Percentiles rank a stretch among this genome's conserved stretches.
phyloP scores from a whole-genome alignment of 306 rosid species.

The Heteromeles arbutifolia region DNA sequence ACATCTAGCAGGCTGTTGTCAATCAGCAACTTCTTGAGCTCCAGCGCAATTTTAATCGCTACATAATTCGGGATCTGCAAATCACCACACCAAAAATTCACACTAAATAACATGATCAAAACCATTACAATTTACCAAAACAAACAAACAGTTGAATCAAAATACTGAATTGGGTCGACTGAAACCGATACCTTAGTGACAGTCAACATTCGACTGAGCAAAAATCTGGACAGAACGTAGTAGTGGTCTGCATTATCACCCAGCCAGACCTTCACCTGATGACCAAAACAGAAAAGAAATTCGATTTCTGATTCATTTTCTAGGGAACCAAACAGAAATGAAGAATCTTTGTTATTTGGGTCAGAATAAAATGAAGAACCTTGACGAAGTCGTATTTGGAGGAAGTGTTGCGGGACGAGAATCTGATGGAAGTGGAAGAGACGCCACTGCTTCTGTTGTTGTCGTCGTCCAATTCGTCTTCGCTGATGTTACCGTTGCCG shows the following conservation, averaged over 20 bases:
- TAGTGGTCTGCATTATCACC: constrained; percentile 96
- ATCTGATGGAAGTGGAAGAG: constrained; percentile 42
- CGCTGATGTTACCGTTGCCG: constrained; percentile 17
- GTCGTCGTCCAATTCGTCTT: constrained; percentile 35
- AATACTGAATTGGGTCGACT: background rate
- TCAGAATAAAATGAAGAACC: constrained; percentile 24
- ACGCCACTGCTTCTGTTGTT: background rate
- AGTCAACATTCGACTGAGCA: constrained; percentile 85
- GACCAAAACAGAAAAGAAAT: background rate
- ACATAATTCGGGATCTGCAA: constrained; percentile 91
- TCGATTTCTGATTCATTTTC: background rate
- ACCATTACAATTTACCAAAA: background rate
- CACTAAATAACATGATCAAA: background rate
- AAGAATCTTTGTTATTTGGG: background rate
- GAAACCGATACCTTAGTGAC: constrained; percentile 68
- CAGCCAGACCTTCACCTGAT: constrained; percentile 91
- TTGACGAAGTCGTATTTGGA: constrained; percentile 96
- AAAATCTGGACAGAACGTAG: constrained; percentile 86
- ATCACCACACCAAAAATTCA: constrained; percentile 29
- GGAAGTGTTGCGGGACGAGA: constrained; percentile 70
- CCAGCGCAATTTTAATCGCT: constrained; percentile 84
- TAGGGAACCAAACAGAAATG: constrained; percentile 3
- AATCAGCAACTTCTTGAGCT: constrained; percentile 87
- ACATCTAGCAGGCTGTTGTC: constrained; percentile 95
- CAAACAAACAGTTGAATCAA: background rate